Evolutionary conservation across 2,329 filamentous ascomycete genomes (phyloP), one percentile per base, ranked within the genome.

Genomic region (Monilinia vaccinii-corymbosi): DNA sequence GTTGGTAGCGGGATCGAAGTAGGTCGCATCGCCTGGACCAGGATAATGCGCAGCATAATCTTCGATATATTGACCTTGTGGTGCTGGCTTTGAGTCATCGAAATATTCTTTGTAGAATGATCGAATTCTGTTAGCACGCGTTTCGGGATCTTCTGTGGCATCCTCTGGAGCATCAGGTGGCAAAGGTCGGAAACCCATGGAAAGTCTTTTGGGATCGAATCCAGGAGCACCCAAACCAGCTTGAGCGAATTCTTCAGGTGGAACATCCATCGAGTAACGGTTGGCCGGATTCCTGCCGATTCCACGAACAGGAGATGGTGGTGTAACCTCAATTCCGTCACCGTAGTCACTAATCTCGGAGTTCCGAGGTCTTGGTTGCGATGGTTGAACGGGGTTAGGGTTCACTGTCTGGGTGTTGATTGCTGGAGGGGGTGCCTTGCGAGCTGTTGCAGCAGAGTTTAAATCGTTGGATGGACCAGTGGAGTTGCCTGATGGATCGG

Each of bases 51-150:
- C 77, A 61, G 88, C 85, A 69, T 90, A 89, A 68, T 93, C 88
- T 68, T 92, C 88, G 63, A 89, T 86, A 73, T 92, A 89, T 58
- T 79, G 72, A 18, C 70, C 72, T n/a, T 66, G 58, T 50, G 69
- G 69, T 18, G 65, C 68, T 46, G 71, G 71, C 71, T 85, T 89
- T 61, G 79, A 84, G 46, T 97, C 93, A 66, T 97, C 94, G 68
- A 99, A 99, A 77, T 99, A 99, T 72, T 99, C 94, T 77, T 97
- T 97, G 79, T 99, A 99, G 78, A 99, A 99, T 4, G 94, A 99
- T 73, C 94, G 84, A 67, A 99, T 99, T 61, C 94, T 86, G 78
- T 97, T 97, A 65, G 94, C 94, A 69, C 94, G 85, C 70, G 93
- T 86, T 73, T 97, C 94, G 0, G 94, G 91, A 71, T 97, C 93